These are phyloP conservation scores for Fusarium sp. DNA, from an alignment of 2,329 filamentous ascomycete species.

Conservation along the genomic window DNA sequence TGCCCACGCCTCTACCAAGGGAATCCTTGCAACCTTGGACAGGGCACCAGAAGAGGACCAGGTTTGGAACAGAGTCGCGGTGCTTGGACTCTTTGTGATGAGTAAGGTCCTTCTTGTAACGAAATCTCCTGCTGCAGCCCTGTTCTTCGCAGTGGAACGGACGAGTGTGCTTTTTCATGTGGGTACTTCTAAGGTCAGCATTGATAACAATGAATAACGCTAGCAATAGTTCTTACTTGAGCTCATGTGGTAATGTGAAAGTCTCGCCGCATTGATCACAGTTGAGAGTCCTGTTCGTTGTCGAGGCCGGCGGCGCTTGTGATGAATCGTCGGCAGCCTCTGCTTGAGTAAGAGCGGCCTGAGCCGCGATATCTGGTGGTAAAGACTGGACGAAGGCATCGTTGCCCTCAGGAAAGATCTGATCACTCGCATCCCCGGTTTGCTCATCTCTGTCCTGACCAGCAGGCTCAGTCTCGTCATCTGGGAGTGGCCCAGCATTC, in stretches of 20 bases:
- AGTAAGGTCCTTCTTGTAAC: not conserved
- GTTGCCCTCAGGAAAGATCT: not conserved
- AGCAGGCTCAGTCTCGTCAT: not conserved
- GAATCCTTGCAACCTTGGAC: not conserved
- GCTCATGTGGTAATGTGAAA: not conserved
- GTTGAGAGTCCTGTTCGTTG: not conserved
- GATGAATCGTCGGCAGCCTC: not conserved
- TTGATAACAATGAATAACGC: not conserved
- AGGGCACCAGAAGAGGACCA: conserved; percentile 1
- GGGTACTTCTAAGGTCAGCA: not conserved
- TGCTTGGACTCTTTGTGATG: conserved; percentile 3
- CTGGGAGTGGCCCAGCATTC: conserved; percentile 1
- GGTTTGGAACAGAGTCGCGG: not conserved
- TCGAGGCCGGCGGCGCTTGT: not conserved
- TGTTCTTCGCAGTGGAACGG: not conserved
- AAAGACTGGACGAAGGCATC: not conserved
- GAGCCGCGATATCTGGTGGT: not conserved
- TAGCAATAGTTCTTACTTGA: not conserved
- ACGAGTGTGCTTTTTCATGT: not conserved
- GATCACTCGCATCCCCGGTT: not conserved
- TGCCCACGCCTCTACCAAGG: not conserved
- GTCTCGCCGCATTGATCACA: not conserved
- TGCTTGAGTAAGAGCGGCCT: not conserved
- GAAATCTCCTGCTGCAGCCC: not conserved
- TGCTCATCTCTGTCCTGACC: not conserved